These are phyloP conservation scores for Nematocida displodere DNA, from an alignment of 371 early-diverging fungal species.

Conservation along the genomic window DNA sequence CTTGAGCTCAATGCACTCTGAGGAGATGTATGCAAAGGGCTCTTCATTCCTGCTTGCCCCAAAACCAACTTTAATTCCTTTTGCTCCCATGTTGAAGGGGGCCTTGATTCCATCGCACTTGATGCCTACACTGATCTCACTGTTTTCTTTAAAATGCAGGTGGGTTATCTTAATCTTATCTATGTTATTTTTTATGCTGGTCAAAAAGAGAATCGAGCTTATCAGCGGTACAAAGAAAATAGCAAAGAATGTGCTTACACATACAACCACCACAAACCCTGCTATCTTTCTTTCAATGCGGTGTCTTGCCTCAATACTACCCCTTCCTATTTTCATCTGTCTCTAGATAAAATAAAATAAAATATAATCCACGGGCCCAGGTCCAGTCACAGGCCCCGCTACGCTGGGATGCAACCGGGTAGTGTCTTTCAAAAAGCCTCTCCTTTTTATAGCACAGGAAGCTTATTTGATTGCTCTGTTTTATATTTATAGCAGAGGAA, in stretches of 20 bases:
- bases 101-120: background rate
- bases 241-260: slow-evolving; percentile 7
- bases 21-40: slow-evolving; percentile 5
- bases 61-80: slow-evolving; percentile 30
- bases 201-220: slow-evolving; percentile 18
- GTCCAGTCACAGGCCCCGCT: too few species aligned
- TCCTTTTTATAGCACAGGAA: too few species aligned
- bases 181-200: slow-evolving; percentile 20
- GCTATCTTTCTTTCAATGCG: slow-evolving; percentile 31
- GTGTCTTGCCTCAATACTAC: slow-evolving; percentile 35
- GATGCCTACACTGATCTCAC: background rate
- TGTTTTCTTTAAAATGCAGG: background rate
- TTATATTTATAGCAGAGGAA: too few species aligned
- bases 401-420: too few species aligned
- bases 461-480: too few species aligned
- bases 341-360: slow-evolving; percentile 15
- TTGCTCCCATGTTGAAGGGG: background rate
- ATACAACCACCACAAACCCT: slow-evolving; percentile 28
- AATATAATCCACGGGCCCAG: background rate
- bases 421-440: too few species aligned
- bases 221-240: slow-evolving; percentile 35
- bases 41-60: slow-evolving; percentile 27
- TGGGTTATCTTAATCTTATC: slow-evolving; percentile 1
- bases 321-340: slow-evolving; percentile 48
- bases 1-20: background rate